Evolutionary conservation across 2,329 filamentous ascomycete species (phyloP).

Genomic region (Leptosphaerulina australis): DNA sequence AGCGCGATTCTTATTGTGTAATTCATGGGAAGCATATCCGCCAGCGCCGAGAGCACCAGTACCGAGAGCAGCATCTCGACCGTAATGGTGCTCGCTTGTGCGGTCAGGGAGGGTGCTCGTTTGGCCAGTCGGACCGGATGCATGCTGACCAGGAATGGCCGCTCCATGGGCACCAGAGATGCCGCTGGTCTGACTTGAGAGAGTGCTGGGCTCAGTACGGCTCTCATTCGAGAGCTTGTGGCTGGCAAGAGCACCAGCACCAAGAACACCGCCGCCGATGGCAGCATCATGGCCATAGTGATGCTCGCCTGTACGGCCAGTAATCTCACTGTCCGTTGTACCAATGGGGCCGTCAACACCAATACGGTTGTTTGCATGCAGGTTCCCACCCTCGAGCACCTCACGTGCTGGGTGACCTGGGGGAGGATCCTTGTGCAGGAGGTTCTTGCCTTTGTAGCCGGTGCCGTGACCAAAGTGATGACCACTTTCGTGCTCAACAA

Average conservation of each 20-base stretch:
- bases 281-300: no score
- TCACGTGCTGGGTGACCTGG: constrained; percentile 43
- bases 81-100: constrained; percentile 28
- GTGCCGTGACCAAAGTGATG: constrained; percentile 15
- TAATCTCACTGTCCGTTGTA: neutral
- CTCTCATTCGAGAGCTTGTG: no score
- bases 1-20: constrained; percentile 32
- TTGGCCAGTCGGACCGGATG: constrained; percentile 2
- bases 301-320: neutral
- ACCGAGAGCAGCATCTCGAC: constrained; percentile 35
- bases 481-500: constrained; percentile 7
- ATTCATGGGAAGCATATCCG: constrained; percentile 29
- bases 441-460: constrained; percentile 41
- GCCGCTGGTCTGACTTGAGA: neutral
- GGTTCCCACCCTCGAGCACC: constrained; percentile 22
- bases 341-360: constrained; percentile 5
- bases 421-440: constrained; percentile 52
- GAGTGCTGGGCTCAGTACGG: constrained; percentile 1
- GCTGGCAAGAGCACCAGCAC: no score
- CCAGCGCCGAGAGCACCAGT: constrained; percentile 39
- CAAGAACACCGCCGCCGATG: no score
- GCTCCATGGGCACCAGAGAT: neutral
- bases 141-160: neutral
- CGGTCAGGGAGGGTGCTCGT: constrained; percentile 11
- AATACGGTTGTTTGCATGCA: constrained; percentile 13